Conservation (phyloP, 2,329 filamentous ascomycete genomes). For the Akanthomyces muscarius region DNA sequence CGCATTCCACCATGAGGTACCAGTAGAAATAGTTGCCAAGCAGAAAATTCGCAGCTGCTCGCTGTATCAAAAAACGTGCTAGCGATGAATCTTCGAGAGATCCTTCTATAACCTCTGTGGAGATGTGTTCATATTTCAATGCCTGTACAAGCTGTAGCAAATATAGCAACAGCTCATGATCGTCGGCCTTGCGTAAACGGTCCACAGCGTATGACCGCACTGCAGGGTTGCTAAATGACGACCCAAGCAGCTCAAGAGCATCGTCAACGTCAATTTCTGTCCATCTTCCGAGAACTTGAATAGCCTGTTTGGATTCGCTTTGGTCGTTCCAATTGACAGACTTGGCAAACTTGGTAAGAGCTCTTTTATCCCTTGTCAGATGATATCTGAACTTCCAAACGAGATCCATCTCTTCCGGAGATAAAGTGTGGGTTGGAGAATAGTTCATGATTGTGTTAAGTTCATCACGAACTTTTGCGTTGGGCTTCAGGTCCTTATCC, state of each 20-base stretch:
- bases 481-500: constrained; percentile 92
- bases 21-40: constrained; percentile 95
- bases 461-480: constrained; percentile 91
- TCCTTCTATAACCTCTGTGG: constrained; percentile 53
- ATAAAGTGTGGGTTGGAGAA: constrained; percentile 83
- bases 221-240: constrained; percentile 81
- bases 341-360: constrained; percentile 95
- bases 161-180: constrained; percentile 86
- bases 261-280: constrained; percentile 96
- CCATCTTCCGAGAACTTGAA: constrained; percentile 88
- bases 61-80: constrained; percentile 81
- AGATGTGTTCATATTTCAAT: constrained; percentile 84
- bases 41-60: constrained; percentile 82
- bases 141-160: constrained; percentile 93
- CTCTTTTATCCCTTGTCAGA: constrained; percentile 83
- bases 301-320: constrained; percentile 81
- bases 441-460: constrained; percentile 88
- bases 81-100: constrained; percentile 73
- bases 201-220: constrained; percentile 94
- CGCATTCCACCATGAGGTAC: constrained; percentile 98
- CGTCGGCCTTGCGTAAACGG: constrained; percentile 83
- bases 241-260: constrained; percentile 87
- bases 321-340: constrained; percentile 91
- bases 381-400: constrained; percentile 98
- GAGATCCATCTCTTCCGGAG: constrained; percentile 87